phyloP scores from a whole-genome alignment of 2,329 filamentous ascomycete genomes.

The Colletotrichum eremochloae region DNA sequence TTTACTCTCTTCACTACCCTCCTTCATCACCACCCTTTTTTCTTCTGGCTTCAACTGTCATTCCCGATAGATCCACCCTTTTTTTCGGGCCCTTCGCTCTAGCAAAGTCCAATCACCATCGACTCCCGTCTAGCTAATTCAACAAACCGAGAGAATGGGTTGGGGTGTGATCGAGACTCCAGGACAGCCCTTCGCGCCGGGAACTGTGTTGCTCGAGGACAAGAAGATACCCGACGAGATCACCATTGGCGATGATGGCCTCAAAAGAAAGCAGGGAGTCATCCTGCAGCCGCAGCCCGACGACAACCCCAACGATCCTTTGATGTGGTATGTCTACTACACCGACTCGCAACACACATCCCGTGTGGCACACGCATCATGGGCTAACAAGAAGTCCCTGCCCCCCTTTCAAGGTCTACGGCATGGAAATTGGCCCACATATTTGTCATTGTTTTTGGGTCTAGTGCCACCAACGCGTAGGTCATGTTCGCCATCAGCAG shows the following conservation, averaged over 20 bases:
- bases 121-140: background rate
- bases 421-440: background rate
- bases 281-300: background rate
- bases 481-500: background rate
- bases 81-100: background rate
- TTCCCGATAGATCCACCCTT: background rate
- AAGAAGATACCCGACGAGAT: conserved; percentile 1
- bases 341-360: background rate
- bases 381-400: background rate
- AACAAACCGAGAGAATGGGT: background rate
- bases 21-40: background rate
- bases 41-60: background rate
- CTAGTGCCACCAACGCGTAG: background rate
- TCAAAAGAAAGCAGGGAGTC: background rate
- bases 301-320: background rate
- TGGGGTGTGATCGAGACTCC: background rate
- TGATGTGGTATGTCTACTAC: background rate
- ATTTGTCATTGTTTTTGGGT: background rate
- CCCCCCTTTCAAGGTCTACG: background rate
- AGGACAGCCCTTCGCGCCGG: background rate
- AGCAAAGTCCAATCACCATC: background rate
- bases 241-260: background rate
- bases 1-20: background rate
- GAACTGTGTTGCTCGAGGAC: background rate
- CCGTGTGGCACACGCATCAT: background rate